Conservation (phyloP, 345 rosid species). For the Gossypium mustelinum region DNA sequence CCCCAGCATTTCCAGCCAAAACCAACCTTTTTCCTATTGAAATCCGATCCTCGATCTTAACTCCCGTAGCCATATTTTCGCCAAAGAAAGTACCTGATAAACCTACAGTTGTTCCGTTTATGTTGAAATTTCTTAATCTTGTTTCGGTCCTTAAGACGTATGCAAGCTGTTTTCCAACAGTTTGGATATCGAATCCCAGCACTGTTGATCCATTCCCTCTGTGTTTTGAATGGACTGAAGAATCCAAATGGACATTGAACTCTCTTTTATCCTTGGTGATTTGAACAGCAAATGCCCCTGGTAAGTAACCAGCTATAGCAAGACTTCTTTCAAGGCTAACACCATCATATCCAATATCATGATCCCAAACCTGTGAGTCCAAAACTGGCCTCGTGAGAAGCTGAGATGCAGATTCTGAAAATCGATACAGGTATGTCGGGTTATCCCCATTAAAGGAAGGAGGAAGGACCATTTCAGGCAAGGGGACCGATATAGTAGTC, state of each 20-base stretch:
- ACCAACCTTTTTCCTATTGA: constrained; percentile 27
- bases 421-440: constrained; percentile 34
- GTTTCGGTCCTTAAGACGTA: constrained; percentile 35
- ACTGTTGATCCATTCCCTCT: constrained; percentile 33
- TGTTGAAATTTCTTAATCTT: constrained; percentile 25
- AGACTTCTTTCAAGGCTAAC: constrained; percentile 32
- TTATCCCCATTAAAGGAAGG: constrained; percentile 37
- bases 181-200: constrained; percentile 42
- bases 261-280: constrained; percentile 40
- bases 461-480: constrained; percentile 38
- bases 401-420: constrained; percentile 28
- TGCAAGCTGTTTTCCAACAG: constrained; percentile 39
- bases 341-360: constrained; percentile 41
- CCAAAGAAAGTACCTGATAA: constrained; percentile 27
- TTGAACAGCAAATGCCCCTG: constrained; percentile 31
- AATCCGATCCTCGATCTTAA: constrained; percentile 39
- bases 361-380: constrained; percentile 38
- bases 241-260: constrained; percentile 34
- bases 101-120: constrained; percentile 34
- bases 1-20: constrained; percentile 34
- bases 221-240: constrained; percentile 32
- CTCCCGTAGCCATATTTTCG: constrained; percentile 30
- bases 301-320: constrained; percentile 23
- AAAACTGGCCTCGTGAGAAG: constrained; percentile 38
- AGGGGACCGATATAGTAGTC: constrained; percentile 16